A percentile compares a stretch with the other conserved stretches of the same genome.
These are phyloP conservation scores for Ceratobasidium sp. DNA, from an alignment of 1,284 basidiomycete species.

Conservation along the genomic window DNA sequence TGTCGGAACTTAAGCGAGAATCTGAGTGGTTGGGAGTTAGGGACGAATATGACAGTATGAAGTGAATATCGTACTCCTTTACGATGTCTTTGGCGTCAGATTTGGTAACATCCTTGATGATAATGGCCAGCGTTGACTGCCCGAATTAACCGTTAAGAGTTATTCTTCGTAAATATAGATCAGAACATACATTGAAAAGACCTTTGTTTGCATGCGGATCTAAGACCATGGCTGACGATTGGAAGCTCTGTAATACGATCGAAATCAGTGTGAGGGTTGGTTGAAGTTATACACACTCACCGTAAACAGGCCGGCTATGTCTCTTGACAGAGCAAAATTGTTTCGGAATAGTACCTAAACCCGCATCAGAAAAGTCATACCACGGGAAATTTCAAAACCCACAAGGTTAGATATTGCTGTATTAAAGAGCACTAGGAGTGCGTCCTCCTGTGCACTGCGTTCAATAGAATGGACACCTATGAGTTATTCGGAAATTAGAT, in stretches of 20 bases:
- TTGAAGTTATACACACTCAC: slow-evolving; percentile 4
- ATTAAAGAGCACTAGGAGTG: slow-evolving; percentile 73
- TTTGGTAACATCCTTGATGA: slow-evolving; percentile 77
- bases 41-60: not conserved
- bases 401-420: slow-evolving; percentile 74
- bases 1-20: slow-evolving; percentile 69
- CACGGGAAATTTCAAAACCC: not conserved
- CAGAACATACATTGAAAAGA: slow-evolving; percentile 61
- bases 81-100: slow-evolving; percentile 70
- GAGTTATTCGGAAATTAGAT: no score
- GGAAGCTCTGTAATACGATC: slow-evolving; percentile 63
- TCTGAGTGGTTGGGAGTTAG: slow-evolving; percentile 54
- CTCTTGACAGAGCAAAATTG: slow-evolving; percentile 50
- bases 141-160: not conserved
- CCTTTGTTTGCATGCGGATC: slow-evolving; percentile 72
- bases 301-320: slow-evolving; percentile 68
- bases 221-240: slow-evolving; percentile 71
- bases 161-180: not conserved
- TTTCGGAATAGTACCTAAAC: slow-evolving; percentile 65
- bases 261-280: not conserved
- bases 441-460: slow-evolving; percentile 73
- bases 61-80: slow-evolving; percentile 54
- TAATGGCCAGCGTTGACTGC: slow-evolving; percentile 71
- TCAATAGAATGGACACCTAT: slow-evolving; percentile 75
- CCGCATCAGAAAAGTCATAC: not conserved